A percentile compares a stretch with the other conserved stretches of the same genome.
phyloP scores from a whole-genome alignment of 805 yeast genomes.

The Deakozyma indianensis region DNA sequence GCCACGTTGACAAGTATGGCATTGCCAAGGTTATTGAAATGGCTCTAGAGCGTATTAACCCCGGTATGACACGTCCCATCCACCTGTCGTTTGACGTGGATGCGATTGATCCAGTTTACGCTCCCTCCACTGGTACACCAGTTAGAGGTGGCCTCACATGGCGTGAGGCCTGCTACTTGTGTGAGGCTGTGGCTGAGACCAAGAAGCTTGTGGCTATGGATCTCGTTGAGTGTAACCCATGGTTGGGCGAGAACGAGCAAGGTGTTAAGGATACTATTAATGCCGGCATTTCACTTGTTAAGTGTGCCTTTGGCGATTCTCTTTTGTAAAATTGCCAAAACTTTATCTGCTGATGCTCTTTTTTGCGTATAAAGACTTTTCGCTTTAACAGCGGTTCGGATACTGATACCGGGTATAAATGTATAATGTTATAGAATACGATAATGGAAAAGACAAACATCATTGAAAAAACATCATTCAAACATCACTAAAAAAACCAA shows the following conservation, averaged over 20 bases:
- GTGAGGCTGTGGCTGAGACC: slow-evolving; percentile 82
- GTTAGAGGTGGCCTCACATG: slow-evolving; percentile 92
- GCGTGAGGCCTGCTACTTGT: slow-evolving; percentile 85
- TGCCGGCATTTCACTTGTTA: slow-evolving; percentile 80
- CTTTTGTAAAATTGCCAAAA: slow-evolving; percentile 40
- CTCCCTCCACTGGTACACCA: slow-evolving; percentile 96
- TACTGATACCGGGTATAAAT: too few relatives aligned
- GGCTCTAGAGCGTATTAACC: slow-evolving; percentile 73
- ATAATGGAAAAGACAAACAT: not conserved
- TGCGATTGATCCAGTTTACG: slow-evolving; percentile 87
- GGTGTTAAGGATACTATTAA: slow-evolving; percentile 75
- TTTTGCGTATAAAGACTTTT: too few relatives aligned
- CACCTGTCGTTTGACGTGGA: slow-evolving; percentile 93
- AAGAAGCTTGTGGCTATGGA: slow-evolving; percentile 84
- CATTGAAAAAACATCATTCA: not conserved
- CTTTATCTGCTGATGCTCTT: too few relatives aligned
- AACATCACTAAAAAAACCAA: too few relatives aligned
- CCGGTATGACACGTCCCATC: slow-evolving; percentile 56
- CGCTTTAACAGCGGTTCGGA: too few relatives aligned
- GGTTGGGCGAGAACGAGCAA: slow-evolving; percentile 59
- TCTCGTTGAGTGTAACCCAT: slow-evolving; percentile 88
- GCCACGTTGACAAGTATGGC: slow-evolving; percentile 89
- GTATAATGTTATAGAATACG: not conserved
- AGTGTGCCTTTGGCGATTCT: slow-evolving; percentile 92
- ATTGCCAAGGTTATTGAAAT: slow-evolving; percentile 80